Conservation (phyloP, 2,329 filamentous ascomycete genomes). For the Sclerotinia borealis region DNA sequence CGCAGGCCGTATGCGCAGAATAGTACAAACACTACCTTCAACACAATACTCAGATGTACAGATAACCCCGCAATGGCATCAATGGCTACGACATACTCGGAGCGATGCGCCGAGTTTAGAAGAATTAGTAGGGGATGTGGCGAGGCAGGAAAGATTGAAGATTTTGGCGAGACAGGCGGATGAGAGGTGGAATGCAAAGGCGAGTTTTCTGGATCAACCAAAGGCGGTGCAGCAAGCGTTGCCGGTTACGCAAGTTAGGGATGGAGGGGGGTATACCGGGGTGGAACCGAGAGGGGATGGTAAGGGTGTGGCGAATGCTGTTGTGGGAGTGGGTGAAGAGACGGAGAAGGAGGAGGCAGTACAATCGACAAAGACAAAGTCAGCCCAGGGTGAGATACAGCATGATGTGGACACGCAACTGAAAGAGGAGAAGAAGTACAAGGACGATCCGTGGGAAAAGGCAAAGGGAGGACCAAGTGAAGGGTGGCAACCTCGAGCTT, state of each 20-base stretch:
- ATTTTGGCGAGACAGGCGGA: constrained; percentile 55
- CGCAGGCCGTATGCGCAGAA: constrained; percentile 50
- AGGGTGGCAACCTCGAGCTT: constrained; percentile 42
- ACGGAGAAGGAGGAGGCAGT: constrained; percentile 5
- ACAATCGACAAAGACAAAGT: not conserved
- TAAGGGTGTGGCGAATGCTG: not conserved
- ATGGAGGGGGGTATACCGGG: not conserved
- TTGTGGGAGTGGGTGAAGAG: constrained; percentile 7
- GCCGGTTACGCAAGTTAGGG: not conserved
- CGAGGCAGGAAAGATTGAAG: constrained; percentile 48
- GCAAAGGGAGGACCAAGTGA: constrained; percentile 53
- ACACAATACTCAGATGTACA: constrained; percentile 49
- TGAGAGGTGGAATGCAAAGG: constrained; percentile 57
- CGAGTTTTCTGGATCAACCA: constrained; percentile 41
- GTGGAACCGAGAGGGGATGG: not conserved
- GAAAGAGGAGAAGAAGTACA: constrained; percentile 18
- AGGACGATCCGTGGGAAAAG: constrained; percentile 51
- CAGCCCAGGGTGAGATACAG: not conserved
- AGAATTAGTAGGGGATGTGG: constrained; percentile 51
- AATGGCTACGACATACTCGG: constrained; percentile 60
- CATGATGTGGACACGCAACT: constrained; percentile 8
- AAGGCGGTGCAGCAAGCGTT: constrained; percentile 14
- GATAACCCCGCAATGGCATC: constrained; percentile 60
- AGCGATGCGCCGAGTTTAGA: constrained; percentile 46
- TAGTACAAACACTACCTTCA: constrained; percentile 51